A percentile compares a stretch with the other conserved stretches of the same genome.
phyloP scores from a whole-genome alignment of 768 basidiomycete species.

The Tulasnella sp. region DNA sequence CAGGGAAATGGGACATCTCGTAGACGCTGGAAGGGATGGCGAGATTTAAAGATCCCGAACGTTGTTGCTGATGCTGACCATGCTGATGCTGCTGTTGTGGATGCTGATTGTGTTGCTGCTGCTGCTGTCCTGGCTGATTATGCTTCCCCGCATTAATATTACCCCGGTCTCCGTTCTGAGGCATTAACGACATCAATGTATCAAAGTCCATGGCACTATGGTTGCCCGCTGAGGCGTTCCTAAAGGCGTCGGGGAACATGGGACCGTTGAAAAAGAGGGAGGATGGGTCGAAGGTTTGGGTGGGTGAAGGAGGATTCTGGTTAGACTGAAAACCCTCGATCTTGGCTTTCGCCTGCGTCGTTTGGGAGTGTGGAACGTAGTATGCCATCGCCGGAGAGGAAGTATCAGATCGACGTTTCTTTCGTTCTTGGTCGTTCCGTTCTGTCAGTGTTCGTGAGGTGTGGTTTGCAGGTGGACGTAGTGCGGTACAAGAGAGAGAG shows the following conservation, averaged over 20 bases:
- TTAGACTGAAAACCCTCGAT: slow-evolving; percentile 65
- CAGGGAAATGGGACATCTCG: slow-evolving; percentile 43
- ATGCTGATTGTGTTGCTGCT: slow-evolving; percentile 18
- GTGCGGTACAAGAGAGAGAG: too few relatives aligned
- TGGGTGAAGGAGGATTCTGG: slow-evolving; percentile 29
- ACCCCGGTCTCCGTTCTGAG: slow-evolving; percentile 48
- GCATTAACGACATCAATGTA: slow-evolving; percentile 17
- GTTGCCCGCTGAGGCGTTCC: slow-evolving; percentile 34
- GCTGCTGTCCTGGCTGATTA: slow-evolving; percentile 18
- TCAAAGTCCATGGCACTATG: slow-evolving; percentile 15
- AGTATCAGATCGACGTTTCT: background rate
- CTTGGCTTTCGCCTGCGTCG: slow-evolving; percentile 39
- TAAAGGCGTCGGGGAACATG: slow-evolving; percentile 44
- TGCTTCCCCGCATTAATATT: slow-evolving; percentile 8
- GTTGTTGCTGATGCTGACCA: slow-evolving; percentile 16
- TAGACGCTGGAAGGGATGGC: slow-evolving; percentile 44
- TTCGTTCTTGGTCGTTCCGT: too few relatives aligned
- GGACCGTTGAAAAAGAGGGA: slow-evolving; percentile 23
- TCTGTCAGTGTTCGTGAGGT: too few relatives aligned
- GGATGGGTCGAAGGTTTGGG: slow-evolving; percentile 23
- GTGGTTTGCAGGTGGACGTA: too few relatives aligned
- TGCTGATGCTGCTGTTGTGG: slow-evolving; percentile 17
- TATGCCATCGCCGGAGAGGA: slow-evolving; percentile 12
- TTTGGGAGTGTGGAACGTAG: slow-evolving; percentile 15
- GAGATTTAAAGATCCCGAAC: slow-evolving; percentile 32